Conservation (phyloP, 768 basidiomycete genomes). For the Leucosporidium yakuticum region DNA sequence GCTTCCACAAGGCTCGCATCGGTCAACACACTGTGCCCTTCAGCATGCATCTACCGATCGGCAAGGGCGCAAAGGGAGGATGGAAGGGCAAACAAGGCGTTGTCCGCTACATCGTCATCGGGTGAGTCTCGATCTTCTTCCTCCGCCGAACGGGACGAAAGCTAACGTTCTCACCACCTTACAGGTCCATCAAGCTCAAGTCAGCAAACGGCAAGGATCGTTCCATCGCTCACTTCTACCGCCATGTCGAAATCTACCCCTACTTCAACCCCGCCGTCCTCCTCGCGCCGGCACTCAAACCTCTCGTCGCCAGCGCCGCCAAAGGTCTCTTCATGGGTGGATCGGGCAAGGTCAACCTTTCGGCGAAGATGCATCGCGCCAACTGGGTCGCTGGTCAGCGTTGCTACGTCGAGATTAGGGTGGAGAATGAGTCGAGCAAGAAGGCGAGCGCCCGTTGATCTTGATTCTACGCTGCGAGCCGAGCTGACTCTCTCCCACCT, state of each 20-base stretch:
- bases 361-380: slow-evolving; percentile 61
- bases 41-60: slow-evolving; percentile 59
- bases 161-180: not conserved
- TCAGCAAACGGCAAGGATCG: slow-evolving; percentile 55
- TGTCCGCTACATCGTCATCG: slow-evolving; percentile 73
- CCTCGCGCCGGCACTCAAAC: slow-evolving; percentile 57
- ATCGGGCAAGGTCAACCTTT: slow-evolving; percentile 59
- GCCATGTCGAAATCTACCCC: slow-evolving; percentile 73
- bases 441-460: slow-evolving; percentile 14
- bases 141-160: slow-evolving; percentile 2
- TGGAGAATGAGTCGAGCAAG: slow-evolving; percentile 60
- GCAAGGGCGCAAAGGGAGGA: slow-evolving; percentile 55
- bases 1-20: slow-evolving; percentile 58
- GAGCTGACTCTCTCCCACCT: not conserved
- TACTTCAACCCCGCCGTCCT: slow-evolving; percentile 58
- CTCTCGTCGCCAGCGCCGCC: slow-evolving; percentile 55
- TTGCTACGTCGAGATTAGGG: slow-evolving; percentile 60
- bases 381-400: slow-evolving; percentile 78
- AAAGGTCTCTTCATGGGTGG: slow-evolving; percentile 61
- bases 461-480: not conserved
- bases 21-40: slow-evolving; percentile 70
- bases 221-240: slow-evolving; percentile 85
- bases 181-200: slow-evolving; percentile 69
- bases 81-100: slow-evolving; percentile 56
- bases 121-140: slow-evolving; percentile 49